Evolutionary conservation across 2,329 filamentous ascomycete species (phyloP).

Genomic region (Stylonectria norvegica): DNA sequence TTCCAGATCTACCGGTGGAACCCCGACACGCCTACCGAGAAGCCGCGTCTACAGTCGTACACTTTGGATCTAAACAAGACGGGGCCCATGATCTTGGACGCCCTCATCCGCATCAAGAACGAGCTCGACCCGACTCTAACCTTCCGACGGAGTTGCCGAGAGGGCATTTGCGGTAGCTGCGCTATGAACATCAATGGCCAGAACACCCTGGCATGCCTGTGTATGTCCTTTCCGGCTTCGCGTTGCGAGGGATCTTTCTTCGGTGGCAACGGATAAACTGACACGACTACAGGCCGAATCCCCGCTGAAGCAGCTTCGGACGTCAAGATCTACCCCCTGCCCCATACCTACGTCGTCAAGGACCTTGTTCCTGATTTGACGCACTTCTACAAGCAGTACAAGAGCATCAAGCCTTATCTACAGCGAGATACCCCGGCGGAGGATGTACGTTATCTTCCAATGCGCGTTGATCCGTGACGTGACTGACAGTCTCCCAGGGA

Average conservation of each 20-base stretch:
- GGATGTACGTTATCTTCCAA: slow-evolving; percentile 62
- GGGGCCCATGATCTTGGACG: slow-evolving; percentile 96
- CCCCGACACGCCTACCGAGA: slow-evolving; percentile 84
- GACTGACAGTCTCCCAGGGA: slow-evolving; percentile 53
- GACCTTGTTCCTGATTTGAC: slow-evolving; percentile 97
- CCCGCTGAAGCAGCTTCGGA: slow-evolving; percentile 77
- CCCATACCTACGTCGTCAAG: slow-evolving; percentile 99
- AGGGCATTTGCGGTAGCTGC: slow-evolving; percentile 97
- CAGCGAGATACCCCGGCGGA: slow-evolving; percentile 81
- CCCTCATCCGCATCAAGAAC: slow-evolving; percentile 97
- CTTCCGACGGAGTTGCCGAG: slow-evolving; percentile 91
- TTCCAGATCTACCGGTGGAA: slow-evolving; percentile 99
- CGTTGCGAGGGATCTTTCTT: slow-evolving; percentile 27
- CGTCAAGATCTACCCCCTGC: slow-evolving; percentile 93
- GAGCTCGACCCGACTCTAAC: slow-evolving; percentile 95
- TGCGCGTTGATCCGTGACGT: background rate
- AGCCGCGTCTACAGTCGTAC: slow-evolving; percentile 95
- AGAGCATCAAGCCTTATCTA: slow-evolving; percentile 98
- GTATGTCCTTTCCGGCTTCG: slow-evolving; percentile 48
- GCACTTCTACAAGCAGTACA: slow-evolving; percentile 99
- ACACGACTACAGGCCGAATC: slow-evolving; percentile 70
- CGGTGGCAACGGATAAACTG: slow-evolving; percentile 11
- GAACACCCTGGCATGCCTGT: slow-evolving; percentile 95
- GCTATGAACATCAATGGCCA: slow-evolving; percentile 99
- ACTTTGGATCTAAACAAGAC: slow-evolving; percentile 98